These are phyloP conservation scores for Camelina neglecta DNA, from an alignment of 345 rosid genomes.

Conservation along the genomic window DNA sequence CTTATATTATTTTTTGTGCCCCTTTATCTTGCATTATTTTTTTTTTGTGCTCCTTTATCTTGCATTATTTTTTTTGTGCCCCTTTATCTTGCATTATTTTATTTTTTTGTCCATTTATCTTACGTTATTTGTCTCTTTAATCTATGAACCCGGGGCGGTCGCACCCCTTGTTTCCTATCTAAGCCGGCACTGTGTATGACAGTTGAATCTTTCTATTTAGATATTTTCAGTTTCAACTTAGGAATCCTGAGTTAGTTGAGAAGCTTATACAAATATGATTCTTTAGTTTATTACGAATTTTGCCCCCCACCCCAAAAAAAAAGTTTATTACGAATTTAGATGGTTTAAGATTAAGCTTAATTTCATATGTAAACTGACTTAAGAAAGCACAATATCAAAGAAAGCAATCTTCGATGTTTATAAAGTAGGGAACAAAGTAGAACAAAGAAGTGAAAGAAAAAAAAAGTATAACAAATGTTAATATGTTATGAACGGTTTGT, in stretches of 20 bases:
- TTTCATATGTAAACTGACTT: background rate
- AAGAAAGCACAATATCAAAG: constrained; percentile 7
- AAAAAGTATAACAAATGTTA: background rate
- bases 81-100: too few relatives aligned
- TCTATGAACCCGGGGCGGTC: too few relatives aligned
- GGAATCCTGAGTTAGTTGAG: constrained; percentile 20
- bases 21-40: too few relatives aligned
- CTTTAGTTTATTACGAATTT: background rate
- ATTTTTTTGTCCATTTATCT: too few relatives aligned
- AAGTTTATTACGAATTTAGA: too few relatives aligned
- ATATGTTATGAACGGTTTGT: background rate
- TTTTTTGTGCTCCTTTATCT: too few relatives aligned
- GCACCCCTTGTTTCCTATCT: too few relatives aligned
- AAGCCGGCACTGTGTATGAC: too few relatives aligned
- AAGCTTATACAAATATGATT: background rate
- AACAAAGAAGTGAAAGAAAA: constrained; percentile 9
- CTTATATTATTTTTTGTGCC: too few relatives aligned
- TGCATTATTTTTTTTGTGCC: too few relatives aligned
- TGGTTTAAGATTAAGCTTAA: background rate
- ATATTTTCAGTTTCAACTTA: constrained; percentile 38
- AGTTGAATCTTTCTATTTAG: constrained; percentile 29
- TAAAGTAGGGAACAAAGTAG: constrained; percentile 14
- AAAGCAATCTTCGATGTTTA: constrained; percentile 2
- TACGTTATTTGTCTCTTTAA: too few relatives aligned
- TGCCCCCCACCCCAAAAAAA: too few relatives aligned